A percentile compares a stretch with the other conserved stretches of the same genome.
Evolutionary conservation across 805 yeast species (phyloP).

Genomic region (Maudiozyma serrabonitensis): DNA sequence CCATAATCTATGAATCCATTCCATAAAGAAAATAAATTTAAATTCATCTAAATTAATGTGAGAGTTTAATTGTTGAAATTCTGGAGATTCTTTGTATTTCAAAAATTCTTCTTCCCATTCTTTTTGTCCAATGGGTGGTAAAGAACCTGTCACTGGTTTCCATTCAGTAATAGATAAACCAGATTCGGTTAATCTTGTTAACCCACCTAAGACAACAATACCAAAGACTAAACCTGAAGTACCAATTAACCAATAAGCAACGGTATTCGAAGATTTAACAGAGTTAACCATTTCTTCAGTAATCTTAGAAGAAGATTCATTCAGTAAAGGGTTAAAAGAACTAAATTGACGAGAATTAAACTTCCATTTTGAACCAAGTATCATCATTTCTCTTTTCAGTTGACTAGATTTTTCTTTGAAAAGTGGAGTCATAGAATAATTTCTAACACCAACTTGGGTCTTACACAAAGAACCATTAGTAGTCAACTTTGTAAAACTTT

Average conservation of each 20-base stretch:
- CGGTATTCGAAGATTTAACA: constrained; percentile 37
- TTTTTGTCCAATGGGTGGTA: constrained; percentile 73
- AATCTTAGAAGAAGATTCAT: background rate
- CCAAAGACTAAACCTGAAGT: constrained; percentile 87
- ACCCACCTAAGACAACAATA: constrained; percentile 92
- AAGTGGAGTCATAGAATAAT: background rate
- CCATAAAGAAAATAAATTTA: constrained; percentile 92
- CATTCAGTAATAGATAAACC: constrained; percentile 96
- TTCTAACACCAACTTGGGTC: background rate
- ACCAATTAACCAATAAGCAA: constrained; percentile 83
- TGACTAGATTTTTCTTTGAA: background rate
- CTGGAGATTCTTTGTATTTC: constrained; percentile 81
- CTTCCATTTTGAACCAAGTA: background rate
- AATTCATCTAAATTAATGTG: constrained; percentile 78
- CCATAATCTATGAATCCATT: constrained; percentile 91
- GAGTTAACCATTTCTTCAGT: constrained; percentile 15
- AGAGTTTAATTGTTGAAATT: constrained; percentile 79
- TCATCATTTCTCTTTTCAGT: background rate
- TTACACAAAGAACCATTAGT: background rate
- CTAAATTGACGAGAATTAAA: background rate
- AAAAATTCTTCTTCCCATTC: constrained; percentile 84
- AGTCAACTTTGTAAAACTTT: background rate
- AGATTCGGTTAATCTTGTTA: constrained; percentile 90
- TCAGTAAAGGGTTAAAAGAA: background rate
- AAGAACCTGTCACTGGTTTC: constrained; percentile 93